A percentile compares a stretch with the other conserved stretches of the same genome.
Conservation (phyloP, 768 basidiomycete species). For the Naganishia antarctica region DNA sequence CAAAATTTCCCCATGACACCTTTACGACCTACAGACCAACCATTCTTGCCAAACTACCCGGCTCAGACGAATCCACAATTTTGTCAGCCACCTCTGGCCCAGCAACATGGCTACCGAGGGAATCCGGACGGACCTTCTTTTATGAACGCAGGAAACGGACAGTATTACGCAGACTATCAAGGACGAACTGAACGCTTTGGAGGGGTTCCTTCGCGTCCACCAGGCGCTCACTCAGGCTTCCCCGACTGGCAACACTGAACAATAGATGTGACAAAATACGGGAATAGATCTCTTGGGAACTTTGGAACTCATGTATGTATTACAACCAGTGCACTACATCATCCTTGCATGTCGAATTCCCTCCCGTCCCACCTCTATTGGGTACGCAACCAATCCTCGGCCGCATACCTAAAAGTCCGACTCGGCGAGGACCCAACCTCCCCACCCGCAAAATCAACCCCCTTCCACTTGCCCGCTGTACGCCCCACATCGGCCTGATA, state of each 20-base stretch:
- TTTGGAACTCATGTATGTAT: too few species aligned
- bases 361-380: not conserved
- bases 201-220: not conserved
- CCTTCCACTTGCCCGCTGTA: not conserved
- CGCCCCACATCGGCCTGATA: conserved; percentile 3
- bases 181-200: not conserved
- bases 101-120: not conserved
- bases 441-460: not conserved
- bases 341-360: not conserved
- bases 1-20: not conserved
- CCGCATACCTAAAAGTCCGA: conserved; percentile 17
- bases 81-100: not conserved
- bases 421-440: not conserved
- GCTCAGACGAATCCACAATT: not conserved
- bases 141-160: not conserved
- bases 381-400: conserved; percentile 13
- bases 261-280: not conserved
- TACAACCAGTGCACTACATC: not conserved
- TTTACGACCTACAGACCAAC: not conserved
- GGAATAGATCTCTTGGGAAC: not conserved
- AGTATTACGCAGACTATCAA: not conserved
- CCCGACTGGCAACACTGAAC: not conserved
- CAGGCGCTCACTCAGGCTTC: too few species aligned
- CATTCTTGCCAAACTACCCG: not conserved
- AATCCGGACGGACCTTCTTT: conserved; percentile 1